Base-by-base conservation (phyloP, 192 early-diverging fungal species). In the Coemansia sp. region DNA sequence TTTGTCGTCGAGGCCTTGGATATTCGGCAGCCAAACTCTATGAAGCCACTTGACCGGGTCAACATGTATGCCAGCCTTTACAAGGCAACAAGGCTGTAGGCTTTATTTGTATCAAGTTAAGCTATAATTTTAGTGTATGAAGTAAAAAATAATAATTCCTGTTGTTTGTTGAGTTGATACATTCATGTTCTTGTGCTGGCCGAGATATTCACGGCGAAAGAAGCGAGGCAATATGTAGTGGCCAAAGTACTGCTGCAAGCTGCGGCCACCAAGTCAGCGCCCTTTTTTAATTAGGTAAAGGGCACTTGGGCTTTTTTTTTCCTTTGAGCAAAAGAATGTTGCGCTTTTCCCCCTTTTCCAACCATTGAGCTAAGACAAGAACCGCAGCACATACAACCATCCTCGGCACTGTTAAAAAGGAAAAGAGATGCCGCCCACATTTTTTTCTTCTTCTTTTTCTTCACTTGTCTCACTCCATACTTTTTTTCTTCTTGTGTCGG, bases 31-130 rank as follows among this genome's bases (percentile, higher is more conserved):
- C 86, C 85, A 43, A 86, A 87, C 46, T 83, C 83, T 32, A 77
- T 79, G 40, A 74, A 73, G 49, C 87, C 86, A 9, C 89, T 94
- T 51, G 93, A 93, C 46, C 86, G 92, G 22, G 92, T 94, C 43
- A 95, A 95, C 77, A 95, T 93, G 91, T 93, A 92, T 65, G 91
- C 90, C 29, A 88, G 87, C 47, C 86, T 88, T 61, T 89, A 87
- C 65, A 83, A 80, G 59, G 88, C 85, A n/a, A 80, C 70, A 40
- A 78, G 71, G 62, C 71, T 78, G 20, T 84, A 68, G 46, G 35
- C 47, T 14, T 54, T 64, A 17, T 36, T 32, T 15, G 14, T 68
- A 4, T 62, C 27, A 42, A 32, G 14, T 59, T 10, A 17, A 25
- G n/a, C n/a, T n/a, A n/a, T n/a, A n/a, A n/a, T n/a, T n/a, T n/a